Evolutionary conservation across 345 rosid species (phyloP).

Genomic region (Corchorus olitorius): DNA sequence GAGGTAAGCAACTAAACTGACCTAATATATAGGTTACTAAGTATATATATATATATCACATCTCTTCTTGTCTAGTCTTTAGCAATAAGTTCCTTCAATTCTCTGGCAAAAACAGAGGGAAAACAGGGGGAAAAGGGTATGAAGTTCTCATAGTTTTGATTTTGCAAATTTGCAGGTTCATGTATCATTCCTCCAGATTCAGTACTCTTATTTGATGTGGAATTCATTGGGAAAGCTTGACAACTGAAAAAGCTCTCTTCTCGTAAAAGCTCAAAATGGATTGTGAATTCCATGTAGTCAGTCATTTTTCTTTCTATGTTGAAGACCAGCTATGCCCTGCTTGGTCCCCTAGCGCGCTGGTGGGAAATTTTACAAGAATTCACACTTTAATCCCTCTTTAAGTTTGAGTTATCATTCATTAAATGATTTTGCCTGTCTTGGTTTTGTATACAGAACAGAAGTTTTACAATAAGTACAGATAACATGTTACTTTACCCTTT

Average conservation of each 20-base stretch:
- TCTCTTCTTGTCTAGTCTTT: not conserved
- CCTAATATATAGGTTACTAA: not conserved
- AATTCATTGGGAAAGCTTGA: slow-evolving; percentile 79
- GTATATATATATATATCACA: not conserved
- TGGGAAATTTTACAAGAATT: not conserved
- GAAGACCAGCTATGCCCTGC: too few relatives aligned
- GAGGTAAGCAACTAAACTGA: slow-evolving; percentile 45
- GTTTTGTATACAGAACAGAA: not conserved
- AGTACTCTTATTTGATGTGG: slow-evolving; percentile 79
- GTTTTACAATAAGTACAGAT: too few relatives aligned
- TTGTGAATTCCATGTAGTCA: not conserved
- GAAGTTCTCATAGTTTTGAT: not conserved
- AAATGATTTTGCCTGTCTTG: not conserved
- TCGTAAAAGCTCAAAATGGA: not conserved
- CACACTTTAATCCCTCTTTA: not conserved
- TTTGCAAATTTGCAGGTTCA: slow-evolving; percentile 56
- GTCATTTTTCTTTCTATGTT: not conserved
- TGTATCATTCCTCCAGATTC: slow-evolving; percentile 88
- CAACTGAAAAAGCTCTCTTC: not conserved
- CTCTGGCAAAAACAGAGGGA: not conserved
- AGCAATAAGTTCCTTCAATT: not conserved
- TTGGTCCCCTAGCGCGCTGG: too few relatives aligned
- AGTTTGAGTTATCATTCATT: not conserved
- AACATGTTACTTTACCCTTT: too few relatives aligned
- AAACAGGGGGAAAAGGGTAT: not conserved